These are phyloP conservation scores for Metschnikowia chrysomelidarum DNA, from an alignment of 805 yeast species.

Conservation along the genomic window DNA sequence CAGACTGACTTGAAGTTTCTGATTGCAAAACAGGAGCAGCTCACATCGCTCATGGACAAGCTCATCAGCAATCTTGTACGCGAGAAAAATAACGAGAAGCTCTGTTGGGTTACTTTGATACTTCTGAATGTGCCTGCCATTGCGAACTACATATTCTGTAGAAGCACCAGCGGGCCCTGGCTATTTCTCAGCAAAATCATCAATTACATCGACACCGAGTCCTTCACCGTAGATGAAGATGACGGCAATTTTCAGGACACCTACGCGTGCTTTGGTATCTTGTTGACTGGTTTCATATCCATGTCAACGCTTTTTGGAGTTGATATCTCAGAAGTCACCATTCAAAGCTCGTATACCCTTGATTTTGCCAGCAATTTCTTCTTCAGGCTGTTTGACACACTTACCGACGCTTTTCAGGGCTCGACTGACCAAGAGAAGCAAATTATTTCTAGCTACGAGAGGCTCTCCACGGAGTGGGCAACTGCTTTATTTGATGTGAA, in stretches of 20 bases:
- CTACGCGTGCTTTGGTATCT: constrained; percentile 66
- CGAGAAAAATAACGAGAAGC: constrained; percentile 24
- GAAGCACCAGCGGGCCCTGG: constrained; percentile 17
- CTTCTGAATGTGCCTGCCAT: constrained; percentile 15
- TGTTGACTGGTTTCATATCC: constrained; percentile 37
- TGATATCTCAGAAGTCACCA: constrained; percentile 23
- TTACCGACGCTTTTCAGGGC: constrained; percentile 22
- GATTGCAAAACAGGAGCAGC: constrained; percentile 19
- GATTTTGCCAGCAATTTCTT: constrained; percentile 35
- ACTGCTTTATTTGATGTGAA: constrained; percentile 67
- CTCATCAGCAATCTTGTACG: constrained; percentile 11
- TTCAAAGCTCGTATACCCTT: constrained; percentile 31
- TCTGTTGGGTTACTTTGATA: constrained; percentile 24
- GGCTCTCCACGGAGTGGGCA: constrained; percentile 64
- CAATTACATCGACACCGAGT: constrained; percentile 18
- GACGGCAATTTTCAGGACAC: constrained; percentile 63
- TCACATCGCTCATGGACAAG: constrained; percentile 19
- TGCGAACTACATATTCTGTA: constrained; percentile 17
- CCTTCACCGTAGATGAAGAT: constrained; percentile 42
- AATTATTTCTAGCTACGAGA: constrained; percentile 33
- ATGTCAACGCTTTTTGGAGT: constrained; percentile 26
- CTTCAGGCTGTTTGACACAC: constrained; percentile 29
- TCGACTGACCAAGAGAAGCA: constrained; percentile 28
- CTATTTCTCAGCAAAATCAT: constrained; percentile 23
- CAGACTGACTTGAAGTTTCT: constrained; percentile 15